Percentiles rank a stretch among this genome's conserved stretches.
Evolutionary conservation across 2,329 filamentous ascomycete species (phyloP).

Genomic region (Aspergillus amoenus): DNA sequence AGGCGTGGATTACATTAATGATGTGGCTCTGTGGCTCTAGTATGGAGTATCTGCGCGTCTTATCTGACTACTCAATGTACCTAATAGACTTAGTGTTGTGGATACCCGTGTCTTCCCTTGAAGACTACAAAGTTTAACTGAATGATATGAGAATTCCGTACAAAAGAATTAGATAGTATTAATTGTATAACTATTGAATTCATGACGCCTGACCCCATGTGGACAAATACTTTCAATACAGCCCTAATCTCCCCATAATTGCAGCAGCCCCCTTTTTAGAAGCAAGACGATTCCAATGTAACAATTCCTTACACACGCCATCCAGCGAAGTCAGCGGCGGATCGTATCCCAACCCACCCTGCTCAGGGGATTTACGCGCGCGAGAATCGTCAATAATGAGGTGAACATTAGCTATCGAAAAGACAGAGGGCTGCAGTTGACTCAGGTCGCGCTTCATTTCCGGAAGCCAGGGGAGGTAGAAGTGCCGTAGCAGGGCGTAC

Average conservation of each 20-base stretch:
- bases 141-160: neutral
- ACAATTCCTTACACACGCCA: conserved; percentile 33
- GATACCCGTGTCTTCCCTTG: neutral
- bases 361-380: conserved; percentile 24
- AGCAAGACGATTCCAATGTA: conserved; percentile 34
- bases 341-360: conserved; percentile 34
- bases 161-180: neutral
- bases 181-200: neutral
- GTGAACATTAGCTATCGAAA: conserved; percentile 30
- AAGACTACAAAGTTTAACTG: neutral
- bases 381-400: conserved; percentile 30
- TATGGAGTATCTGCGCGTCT: neutral
- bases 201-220: neutral
- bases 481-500: conserved; percentile 29
- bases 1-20: neutral
- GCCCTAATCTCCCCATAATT: conserved; percentile 15
- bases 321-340: conserved; percentile 33
- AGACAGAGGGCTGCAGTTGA: conserved; percentile 34
- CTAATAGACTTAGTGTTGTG: conserved; percentile 8
- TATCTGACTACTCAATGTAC: neutral
- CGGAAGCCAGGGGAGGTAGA: conserved; percentile 28
- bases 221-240: neutral
- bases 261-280: conserved; percentile 12
- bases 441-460: conserved; percentile 25
- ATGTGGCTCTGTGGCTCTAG: neutral